phyloP scores from a whole-genome alignment of 2,329 filamentous ascomycete genomes.

The Thelonectria blattea region DNA sequence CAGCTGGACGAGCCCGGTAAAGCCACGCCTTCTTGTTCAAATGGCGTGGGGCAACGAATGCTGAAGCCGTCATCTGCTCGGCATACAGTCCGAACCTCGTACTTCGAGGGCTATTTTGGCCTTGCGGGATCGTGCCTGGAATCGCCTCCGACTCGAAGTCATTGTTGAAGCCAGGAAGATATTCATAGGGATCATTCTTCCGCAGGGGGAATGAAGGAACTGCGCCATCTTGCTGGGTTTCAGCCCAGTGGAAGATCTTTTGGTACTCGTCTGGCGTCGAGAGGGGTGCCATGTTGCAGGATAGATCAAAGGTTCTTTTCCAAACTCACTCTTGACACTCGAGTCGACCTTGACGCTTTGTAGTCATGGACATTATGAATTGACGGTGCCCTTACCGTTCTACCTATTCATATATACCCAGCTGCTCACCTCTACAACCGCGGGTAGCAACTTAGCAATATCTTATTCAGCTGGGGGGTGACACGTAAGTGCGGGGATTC shows the following conservation, averaged over 20 bases:
- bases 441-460: not conserved
- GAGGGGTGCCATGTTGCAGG: slow-evolving; percentile 4
- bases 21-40: slow-evolving; percentile 43
- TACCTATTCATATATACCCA: not conserved
- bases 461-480: not conserved
- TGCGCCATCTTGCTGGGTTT: slow-evolving; percentile 62
- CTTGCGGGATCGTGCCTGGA: slow-evolving; percentile 52
- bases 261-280: slow-evolving; percentile 49
- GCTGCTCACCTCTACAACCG: not conserved
- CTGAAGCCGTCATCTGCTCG: slow-evolving; percentile 51
- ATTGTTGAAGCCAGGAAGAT: slow-evolving; percentile 63
- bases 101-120: slow-evolving; percentile 52
- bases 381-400: too few relatives aligned
- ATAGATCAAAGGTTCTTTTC: not conserved
- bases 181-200: slow-evolving; percentile 54
- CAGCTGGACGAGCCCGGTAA: slow-evolving; percentile 39
- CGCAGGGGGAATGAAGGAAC: slow-evolving; percentile 59
- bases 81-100: slow-evolving; percentile 47
- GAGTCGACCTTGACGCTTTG: too few relatives aligned
- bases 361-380: too few relatives aligned
- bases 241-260: slow-evolving; percentile 63
- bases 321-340: too few relatives aligned
- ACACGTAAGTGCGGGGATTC: slow-evolving; percentile 1
- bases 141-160: slow-evolving; percentile 50
- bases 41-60: slow-evolving; percentile 41